Conservation (phyloP, 139 green algal genomes). For the Volvox reticuliferus region DNA sequence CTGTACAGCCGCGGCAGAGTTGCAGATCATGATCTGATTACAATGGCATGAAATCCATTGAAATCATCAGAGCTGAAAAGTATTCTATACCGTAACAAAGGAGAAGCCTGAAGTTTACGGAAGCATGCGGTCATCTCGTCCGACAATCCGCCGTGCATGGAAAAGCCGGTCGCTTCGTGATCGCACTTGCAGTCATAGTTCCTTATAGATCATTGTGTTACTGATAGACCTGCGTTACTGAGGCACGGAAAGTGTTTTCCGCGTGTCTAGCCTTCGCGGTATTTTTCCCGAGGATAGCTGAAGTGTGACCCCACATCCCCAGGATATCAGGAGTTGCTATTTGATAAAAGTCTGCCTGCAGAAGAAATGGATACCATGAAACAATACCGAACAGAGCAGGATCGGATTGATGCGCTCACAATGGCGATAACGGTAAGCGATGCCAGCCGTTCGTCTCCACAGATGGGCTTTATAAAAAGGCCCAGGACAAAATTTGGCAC, state of each 20-base stretch:
- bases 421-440: constrained; percentile 62
- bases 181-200: no score
- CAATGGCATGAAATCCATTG: no score
- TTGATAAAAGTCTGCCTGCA: no score
- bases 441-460: neutral
- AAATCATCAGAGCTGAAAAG: no score
- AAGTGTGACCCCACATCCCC: no score
- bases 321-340: no score
- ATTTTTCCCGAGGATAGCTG: no score
- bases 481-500: neutral
- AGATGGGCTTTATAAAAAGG: no score
- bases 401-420: constrained; percentile 55
- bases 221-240: neutral
- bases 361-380: neutral
- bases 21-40: no score
- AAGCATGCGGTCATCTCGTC: neutral
- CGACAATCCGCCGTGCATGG: neutral
- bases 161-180: neutral
- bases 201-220: neutral
- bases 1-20: no score
- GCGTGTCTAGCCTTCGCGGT: neutral
- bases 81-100: no score
- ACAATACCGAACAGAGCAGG: constrained; percentile 53
- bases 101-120: neutral
- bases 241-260: neutral